phyloP scores from a whole-genome alignment of 768 basidiomycete species.

The Mycena galopus region DNA sequence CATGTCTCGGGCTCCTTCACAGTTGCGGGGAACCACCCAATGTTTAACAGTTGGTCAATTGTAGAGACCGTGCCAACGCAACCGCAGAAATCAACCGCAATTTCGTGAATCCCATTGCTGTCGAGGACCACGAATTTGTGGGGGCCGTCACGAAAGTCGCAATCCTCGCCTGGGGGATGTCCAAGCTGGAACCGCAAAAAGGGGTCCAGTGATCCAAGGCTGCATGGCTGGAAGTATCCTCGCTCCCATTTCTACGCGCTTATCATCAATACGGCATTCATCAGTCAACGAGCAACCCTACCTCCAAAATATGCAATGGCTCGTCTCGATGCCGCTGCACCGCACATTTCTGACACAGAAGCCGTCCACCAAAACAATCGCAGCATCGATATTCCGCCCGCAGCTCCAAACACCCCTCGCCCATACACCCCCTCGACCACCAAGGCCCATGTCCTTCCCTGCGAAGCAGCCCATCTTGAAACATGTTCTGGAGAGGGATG shows the following conservation, averaged over 20 bases:
- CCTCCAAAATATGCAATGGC: constrained; percentile 39
- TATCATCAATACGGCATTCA: not conserved
- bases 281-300: not conserved
- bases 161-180: constrained; percentile 28
- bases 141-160: constrained; percentile 17
- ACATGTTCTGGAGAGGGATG: constrained; percentile 8
- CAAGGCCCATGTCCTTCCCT: constrained; percentile 35
- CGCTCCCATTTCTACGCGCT: constrained; percentile 41
- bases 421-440: constrained; percentile 26
- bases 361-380: constrained; percentile 30
- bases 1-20: constrained; percentile 35
- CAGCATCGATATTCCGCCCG: constrained; percentile 20
- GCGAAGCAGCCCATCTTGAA: constrained; percentile 30
- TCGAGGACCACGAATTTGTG: constrained; percentile 38
- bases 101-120: constrained; percentile 37
- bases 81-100: constrained; percentile 39
- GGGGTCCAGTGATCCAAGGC: not conserved
- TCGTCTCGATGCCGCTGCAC: constrained; percentile 29
- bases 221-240: constrained; percentile 24
- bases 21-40: constrained; percentile 40
- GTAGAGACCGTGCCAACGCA: constrained; percentile 10
- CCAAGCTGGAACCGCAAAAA: constrained; percentile 37
- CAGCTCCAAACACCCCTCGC: not conserved
- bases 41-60: constrained; percentile 34
- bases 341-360: constrained; percentile 33